A percentile compares a stretch with the other conserved stretches of the same genome.
Conservation (phyloP, 2,329 filamentous ascomycete genomes). For the Epichloe glyceriae region DNA sequence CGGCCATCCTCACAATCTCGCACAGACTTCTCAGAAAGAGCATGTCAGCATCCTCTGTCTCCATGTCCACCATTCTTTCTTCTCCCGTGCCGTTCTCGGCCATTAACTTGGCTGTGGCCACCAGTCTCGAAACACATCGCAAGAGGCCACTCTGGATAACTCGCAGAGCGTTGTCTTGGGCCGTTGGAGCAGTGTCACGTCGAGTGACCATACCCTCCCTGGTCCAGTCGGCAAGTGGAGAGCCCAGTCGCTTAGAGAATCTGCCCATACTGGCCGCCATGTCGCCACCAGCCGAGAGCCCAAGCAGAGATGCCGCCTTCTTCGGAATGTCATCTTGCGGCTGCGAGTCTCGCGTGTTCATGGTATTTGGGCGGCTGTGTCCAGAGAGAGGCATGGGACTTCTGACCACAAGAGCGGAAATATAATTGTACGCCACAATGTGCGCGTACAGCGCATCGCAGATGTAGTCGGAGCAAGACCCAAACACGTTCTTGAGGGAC, state of each 20-base stretch:
- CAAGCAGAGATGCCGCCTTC: constrained; percentile 40
- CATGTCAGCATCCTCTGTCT: constrained; percentile 21
- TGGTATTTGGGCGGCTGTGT: constrained; percentile 7
- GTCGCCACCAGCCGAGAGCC: constrained; percentile 22
- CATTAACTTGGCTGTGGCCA: constrained; percentile 33
- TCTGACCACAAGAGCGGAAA: constrained; percentile 23
- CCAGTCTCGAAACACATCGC: constrained; percentile 36
- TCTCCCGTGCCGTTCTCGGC: constrained; percentile 16
- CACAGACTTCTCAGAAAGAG: constrained; percentile 28
- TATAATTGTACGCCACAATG: constrained; percentile 46
- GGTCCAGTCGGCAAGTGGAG: constrained; percentile 14
- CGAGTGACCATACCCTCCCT: constrained; percentile 15
- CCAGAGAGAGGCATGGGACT: constrained; percentile 8
- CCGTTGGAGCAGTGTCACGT: constrained; percentile 9
- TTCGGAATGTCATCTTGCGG: constrained; percentile 28
- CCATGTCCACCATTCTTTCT: constrained; percentile 18
- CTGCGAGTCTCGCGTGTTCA: constrained; percentile 12
- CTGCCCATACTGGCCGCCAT: constrained; percentile 11
- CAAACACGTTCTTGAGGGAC: constrained; percentile 39
- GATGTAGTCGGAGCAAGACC: constrained; percentile 37
- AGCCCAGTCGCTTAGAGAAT: constrained; percentile 14
- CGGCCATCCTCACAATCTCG: constrained; percentile 27
- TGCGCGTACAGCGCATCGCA: constrained; percentile 48
- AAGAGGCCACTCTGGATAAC: constrained; percentile 37
- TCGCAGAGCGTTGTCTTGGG: constrained; percentile 23